Evolutionary conservation across 768 basidiomycete species (phyloP), one percentile per base, ranked within the genome.

Genomic region (Tylopilus vinaceipallidus): DNA sequence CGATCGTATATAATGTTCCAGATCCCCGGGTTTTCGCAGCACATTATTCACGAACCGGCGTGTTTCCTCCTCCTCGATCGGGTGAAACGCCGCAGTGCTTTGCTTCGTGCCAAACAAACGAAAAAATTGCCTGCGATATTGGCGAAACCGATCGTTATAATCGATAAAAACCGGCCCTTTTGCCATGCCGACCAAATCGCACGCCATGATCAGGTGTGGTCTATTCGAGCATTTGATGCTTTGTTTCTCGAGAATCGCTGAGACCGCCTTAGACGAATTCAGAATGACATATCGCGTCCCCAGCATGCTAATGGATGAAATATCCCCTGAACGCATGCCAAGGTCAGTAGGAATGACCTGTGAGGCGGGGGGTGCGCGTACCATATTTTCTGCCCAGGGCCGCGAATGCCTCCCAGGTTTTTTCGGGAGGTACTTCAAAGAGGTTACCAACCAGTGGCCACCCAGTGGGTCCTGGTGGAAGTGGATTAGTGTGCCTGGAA

Each of bases 301-400:
- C 22, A 82, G 62, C 23, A 79, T 50, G 35, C 7, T 61, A 3
- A 61, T 27, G 16, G 52, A 47, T 9, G 36, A 50, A 27, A 65
- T 50, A 11, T 49, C 55, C 12, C 63, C 63, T 66, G 22, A 7
- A 12, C n/a, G n/a, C n/a, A 63, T 61, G 42, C 74, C 46, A 48
- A 29, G 36, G 8, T 29, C 1, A 7, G 46, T 17, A 50, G 14
- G 3, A 8, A 30, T 4, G 22, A 9, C n/a, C 22, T 23, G n/a
- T 22, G 14, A 20, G 16, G 30, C 17, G 17, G 3, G 3, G 26
- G 33, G 36, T 12, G 57, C 71, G 20, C 71, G 22, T 54, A 73
- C 83, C 83, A 55, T 75, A 84, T 61, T 65, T 66, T 52, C 78
- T 73, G 3, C 78, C 74, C 76, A 82, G 77, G 19, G 71, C 67